A percentile compares a stretch with the other conserved stretches of the same genome.
phyloP scores from a whole-genome alignment of 345 rosid species.

The Corchorus capsularis region DNA sequence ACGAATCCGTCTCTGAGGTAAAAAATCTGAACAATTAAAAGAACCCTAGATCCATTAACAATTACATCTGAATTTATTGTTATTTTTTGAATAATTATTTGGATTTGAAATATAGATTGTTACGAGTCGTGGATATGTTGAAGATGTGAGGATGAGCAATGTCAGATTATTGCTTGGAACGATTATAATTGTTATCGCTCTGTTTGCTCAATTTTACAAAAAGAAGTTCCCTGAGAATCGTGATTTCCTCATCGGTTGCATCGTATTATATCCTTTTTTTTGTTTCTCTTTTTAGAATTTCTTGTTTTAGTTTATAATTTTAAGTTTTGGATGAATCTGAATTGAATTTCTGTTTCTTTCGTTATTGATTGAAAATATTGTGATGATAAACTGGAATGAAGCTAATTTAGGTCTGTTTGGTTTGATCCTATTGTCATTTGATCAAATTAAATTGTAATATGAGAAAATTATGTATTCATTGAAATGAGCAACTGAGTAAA shows the following conservation, averaged over 20 bases:
- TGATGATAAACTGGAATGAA: neutral
- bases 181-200: conserved; percentile 72
- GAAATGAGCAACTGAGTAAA: neutral
- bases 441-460: neutral
- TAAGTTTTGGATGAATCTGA: neutral
- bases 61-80: neutral
- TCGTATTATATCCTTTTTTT: conserved; percentile 79
- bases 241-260: conserved; percentile 83
- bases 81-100: neutral
- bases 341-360: neutral
- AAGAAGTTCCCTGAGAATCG: conserved; percentile 96
- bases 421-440: neutral
- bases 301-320: neutral
- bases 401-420: conserved; percentile 5
- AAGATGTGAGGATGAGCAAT: conserved; percentile 91
- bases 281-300: neutral
- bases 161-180: conserved; percentile 65
- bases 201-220: conserved; percentile 96
- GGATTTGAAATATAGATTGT: conserved; percentile 50
- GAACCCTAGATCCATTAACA: conserved; percentile 19
- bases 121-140: conserved; percentile 75
- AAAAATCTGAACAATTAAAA: neutral
- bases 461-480: neutral
- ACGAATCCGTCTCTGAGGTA: conserved; percentile 92
- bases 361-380: neutral